Base-by-base conservation (phyloP, 768 basidiomycete genomes). In the Clavulina sp. region DNA sequence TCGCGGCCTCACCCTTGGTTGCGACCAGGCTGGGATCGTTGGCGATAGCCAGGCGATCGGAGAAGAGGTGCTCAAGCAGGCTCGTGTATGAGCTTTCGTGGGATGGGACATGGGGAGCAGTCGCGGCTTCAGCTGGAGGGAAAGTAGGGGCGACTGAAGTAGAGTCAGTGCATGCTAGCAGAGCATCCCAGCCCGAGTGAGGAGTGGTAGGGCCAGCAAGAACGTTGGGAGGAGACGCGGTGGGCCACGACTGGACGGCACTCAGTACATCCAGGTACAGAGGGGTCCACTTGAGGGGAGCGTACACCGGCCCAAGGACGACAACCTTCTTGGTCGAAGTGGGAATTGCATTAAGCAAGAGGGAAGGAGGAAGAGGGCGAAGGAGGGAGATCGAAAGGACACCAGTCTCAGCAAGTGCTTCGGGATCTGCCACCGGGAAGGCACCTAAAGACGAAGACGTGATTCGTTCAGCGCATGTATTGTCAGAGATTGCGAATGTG, bases 51-150 rank as follows among this genome's bases (percentile, higher is more conserved):
- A 97, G 69, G 2, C 85, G 75, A 5, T 80, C 76, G 38, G 69
- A 71, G 62, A 96, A 92, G 31, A 95, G 69, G 52, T 86, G 81
- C 4, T 72, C 65, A 51, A 99, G 76, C 24, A 96, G 81, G 63
- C 81, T 84, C 56, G 84, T 89, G 70, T 97, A 97, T 6, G 89
- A 81, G 2, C 76, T 68, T 67, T 99, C 95, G 62, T 93, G 86
- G 61, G 78, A 78, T 6, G 95, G 95, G n/a, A 89, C 68, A 55
- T 80, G 77, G 6, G 80, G 78, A 1, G 67, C 52, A 30, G 64
- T 53, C 23, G 68, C 52, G 21, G 26, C 6, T n/a, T n/a, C n/a
- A n/a, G n/a, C n/a, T n/a, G n/a, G n/a, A n/a, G n/a, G n/a, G n/a
- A n/a, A n/a, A n/a, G n/a, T n/a, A n/a, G n/a, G n/a, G n/a, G n/a